Conservation (phyloP, 2,329 filamentous ascomycete genomes). For the Bipolaris bicolor region DNA sequence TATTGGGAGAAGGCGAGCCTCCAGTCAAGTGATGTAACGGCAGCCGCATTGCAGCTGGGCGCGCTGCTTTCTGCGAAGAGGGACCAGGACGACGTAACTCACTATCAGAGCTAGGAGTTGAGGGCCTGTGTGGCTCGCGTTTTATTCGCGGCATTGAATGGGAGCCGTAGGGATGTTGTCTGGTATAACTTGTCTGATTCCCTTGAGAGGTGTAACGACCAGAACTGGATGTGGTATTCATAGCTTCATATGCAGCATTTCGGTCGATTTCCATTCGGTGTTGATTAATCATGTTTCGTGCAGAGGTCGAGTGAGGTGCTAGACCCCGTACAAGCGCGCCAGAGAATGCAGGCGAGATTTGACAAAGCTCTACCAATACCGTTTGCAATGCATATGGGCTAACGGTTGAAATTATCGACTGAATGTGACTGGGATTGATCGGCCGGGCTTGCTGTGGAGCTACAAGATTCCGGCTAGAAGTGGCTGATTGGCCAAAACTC, state of each 20-base stretch:
- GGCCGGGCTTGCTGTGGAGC: conserved; percentile 16
- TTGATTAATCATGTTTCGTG: conserved; percentile 25
- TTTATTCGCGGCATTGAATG: conserved; percentile 17
- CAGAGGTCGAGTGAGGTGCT: conserved; percentile 37
- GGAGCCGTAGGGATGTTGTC: conserved; percentile 1
- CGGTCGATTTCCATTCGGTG: conserved; percentile 14
- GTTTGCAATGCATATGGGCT: conserved; percentile 23
- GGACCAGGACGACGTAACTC: conserved; percentile 15
- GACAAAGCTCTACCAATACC: conserved; percentile 39
- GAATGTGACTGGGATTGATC: conserved; percentile 35
- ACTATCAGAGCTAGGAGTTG: conserved; percentile 17
- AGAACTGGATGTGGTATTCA: conserved; percentile 6
- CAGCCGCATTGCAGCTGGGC: not conserved
- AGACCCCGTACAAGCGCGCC: conserved; percentile 44
- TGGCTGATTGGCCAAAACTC: not conserved
- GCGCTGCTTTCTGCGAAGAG: conserved; percentile 5
- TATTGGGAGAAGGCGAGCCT: not conserved
- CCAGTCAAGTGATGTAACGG: not conserved
- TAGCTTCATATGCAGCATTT: conserved; percentile 15
- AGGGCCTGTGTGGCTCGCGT: conserved; percentile 11
- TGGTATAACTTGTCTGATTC: not conserved
- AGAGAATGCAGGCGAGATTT: conserved; percentile 39
- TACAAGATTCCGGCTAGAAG: not conserved
- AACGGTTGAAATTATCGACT: conserved; percentile 36
- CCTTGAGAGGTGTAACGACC: not conserved